Base-by-base conservation (phyloP, 192 early-diverging fungal genomes). In the Allomyces arbusculus region DNA sequence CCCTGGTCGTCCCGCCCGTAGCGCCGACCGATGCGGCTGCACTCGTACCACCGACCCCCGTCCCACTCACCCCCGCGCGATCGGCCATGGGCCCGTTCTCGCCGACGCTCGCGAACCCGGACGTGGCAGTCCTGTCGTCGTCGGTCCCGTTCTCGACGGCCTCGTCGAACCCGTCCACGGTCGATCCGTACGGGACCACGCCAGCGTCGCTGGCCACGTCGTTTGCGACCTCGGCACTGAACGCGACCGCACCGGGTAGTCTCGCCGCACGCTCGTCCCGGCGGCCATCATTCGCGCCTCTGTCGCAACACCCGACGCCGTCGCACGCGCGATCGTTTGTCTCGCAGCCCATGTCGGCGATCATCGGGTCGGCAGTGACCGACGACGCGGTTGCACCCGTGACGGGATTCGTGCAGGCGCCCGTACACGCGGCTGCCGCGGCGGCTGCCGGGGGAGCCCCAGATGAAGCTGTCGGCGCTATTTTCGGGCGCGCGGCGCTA, bases 401-500 rank as follows among this genome's bases (percentile, higher is more conserved):
- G 4, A 58, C 16, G 12, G 50, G 16, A 16, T n/a, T 14, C 50
- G 50, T 58, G 50, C 50, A 58, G 50, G 50, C 50, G 50, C 20
- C 50, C 50, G 50, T 14, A 16, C 50, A 20, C 16, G 50, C 50
- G 2, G 20, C 50, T 1, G 20, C 50, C 50, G 50, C 50, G 50
- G 50, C 50, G 16, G 50, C 45, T 50, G 19, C 45, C 45, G 45
- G 4, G 10, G 45, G 12, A 1, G 1, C 45, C 1, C 12, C 45
- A 2, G 45, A 10, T 10, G 10, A 10, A 10, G 12, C 12, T 6
- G 50, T 58, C 7, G 50, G 50, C 3, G 20, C 11, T 64, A 45
- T 16, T 44, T 24, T 16, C 69, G 73, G 61, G 71, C 64, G 16
- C 61, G 66, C 26, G 80, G 77, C 75, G 66, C 76, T 19, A 76